These are phyloP conservation scores for Endogone sp. DNA, from an alignment of 192 early-diverging fungal species.

Conservation along the genomic window DNA sequence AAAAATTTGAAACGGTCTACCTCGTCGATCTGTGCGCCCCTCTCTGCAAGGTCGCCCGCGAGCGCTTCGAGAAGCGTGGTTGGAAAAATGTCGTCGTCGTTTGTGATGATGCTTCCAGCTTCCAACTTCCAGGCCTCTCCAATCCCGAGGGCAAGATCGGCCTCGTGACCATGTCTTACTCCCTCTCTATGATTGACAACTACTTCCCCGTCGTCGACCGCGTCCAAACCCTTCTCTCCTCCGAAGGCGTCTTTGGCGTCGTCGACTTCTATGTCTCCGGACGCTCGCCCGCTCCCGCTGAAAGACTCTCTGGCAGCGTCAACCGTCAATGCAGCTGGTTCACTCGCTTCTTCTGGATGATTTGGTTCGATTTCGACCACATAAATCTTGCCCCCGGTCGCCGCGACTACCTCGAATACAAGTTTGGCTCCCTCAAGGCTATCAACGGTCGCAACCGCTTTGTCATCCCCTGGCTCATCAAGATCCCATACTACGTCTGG, in stretches of 20 bases:
- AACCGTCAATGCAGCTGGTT: constrained; percentile 74
- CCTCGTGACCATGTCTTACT: constrained; percentile 84
- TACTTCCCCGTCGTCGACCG: constrained; percentile 69
- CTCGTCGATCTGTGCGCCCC: constrained; percentile 81
- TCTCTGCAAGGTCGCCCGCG: constrained; percentile 70
- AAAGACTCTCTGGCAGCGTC: constrained; percentile 39
- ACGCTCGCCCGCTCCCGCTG: constrained; percentile 30
- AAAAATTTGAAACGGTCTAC: constrained; percentile 73
- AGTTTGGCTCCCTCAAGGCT: constrained; percentile 71
- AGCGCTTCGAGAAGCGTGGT: constrained; percentile 68
- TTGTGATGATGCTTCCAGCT: constrained; percentile 74
- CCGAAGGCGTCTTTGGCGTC: constrained; percentile 72
- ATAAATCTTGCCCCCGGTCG: constrained; percentile 74
- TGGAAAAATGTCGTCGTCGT: constrained; percentile 80
- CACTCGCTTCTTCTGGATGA: constrained; percentile 79
- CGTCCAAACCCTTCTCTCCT: constrained; percentile 50
- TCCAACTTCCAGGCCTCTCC: constrained; percentile 57
- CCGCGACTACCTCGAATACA: constrained; percentile 82
- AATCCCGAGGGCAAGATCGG: constrained; percentile 59
- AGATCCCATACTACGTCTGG: constrained; percentile 89
- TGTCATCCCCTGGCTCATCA: constrained; percentile 61
- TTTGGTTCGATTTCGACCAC: constrained; percentile 86
- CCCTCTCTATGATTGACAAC: constrained; percentile 82
- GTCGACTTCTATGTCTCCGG: constrained; percentile 77
- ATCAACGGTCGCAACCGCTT: constrained; percentile 73